Evolutionary conservation across 371 early-diverging fungal species (phyloP).

Genomic region (Mortierella sp.): DNA sequence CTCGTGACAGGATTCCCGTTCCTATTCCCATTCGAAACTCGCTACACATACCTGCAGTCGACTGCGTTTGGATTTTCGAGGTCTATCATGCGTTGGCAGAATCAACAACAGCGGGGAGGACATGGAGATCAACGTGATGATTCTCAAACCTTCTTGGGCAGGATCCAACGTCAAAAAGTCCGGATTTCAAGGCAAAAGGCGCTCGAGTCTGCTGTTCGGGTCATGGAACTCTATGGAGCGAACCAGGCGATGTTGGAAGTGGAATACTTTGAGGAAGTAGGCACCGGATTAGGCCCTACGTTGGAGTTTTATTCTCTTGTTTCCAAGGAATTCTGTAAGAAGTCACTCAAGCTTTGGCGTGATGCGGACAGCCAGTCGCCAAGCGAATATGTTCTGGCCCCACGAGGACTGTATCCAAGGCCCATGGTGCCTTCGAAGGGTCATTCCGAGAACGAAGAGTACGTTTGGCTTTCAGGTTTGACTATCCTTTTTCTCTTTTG

Average conservation of each 20-base stretch:
- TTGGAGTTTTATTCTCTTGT: conserved; percentile 91
- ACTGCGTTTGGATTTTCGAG: conserved; percentile 90
- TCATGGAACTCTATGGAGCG: conserved; percentile 82
- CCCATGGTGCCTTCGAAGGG: conserved; percentile 56
- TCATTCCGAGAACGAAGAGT: conserved; percentile 51
- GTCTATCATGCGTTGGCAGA: conserved; percentile 63
- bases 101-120: conserved; percentile 33
- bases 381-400: conserved; percentile 58
- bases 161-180: conserved; percentile 82
- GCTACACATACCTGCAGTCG: conserved; percentile 80
- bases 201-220: conserved; percentile 82
- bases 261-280: conserved; percentile 93
- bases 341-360: conserved; percentile 69
- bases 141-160: conserved; percentile 64
- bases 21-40: conserved; percentile 86
- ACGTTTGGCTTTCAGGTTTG: neutral
- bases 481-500: neutral
- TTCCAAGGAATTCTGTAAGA: conserved; percentile 78
- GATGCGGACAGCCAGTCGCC: conserved; percentile 53
- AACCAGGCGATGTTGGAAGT: conserved; percentile 83
- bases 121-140: conserved; percentile 39
- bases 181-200: conserved; percentile 80
- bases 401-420: conserved; percentile 80
- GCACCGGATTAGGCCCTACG: conserved; percentile 95
- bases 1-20: conserved; percentile 79